These are phyloP conservation scores for Lycium ferocissimum DNA, from an alignment of 257 asterid species.

Conservation along the genomic window DNA sequence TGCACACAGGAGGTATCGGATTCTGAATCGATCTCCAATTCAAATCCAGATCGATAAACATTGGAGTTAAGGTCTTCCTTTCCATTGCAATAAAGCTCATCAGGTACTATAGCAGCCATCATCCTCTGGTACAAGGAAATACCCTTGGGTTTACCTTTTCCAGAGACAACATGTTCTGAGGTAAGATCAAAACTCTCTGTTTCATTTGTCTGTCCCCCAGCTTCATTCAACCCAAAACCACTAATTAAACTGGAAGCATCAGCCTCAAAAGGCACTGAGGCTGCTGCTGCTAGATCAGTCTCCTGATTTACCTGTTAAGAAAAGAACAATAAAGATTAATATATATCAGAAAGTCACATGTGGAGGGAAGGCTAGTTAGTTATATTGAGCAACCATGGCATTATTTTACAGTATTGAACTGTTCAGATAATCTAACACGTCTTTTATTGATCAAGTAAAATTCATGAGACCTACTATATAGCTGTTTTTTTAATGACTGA, in stretches of 20 bases:
- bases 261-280: constrained; percentile 53
- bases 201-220: constrained; percentile 59
- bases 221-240: constrained; percentile 54
- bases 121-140: constrained; percentile 78
- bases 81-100: constrained; percentile 51
- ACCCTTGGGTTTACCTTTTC: constrained; percentile 51
- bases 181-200: constrained; percentile 53
- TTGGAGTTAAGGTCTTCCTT: constrained; percentile 56
- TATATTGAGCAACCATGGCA: constrained; percentile 15
- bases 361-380: not conserved
- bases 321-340: not conserved
- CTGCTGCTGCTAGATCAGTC: constrained; percentile 47
- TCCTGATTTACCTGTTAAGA: constrained; percentile 59
- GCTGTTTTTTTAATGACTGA: not conserved
- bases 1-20: constrained; percentile 51
- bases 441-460: not conserved
- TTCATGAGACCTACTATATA: not conserved
- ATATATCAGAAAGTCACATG: constrained; percentile 12
- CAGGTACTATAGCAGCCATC: constrained; percentile 84
- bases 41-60: constrained; percentile 57
- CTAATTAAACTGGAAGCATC: constrained; percentile 53
- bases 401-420: constrained; percentile 9
- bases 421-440: not conserved
- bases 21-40: constrained; percentile 56
- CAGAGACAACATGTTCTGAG: constrained; percentile 56